Conservation (phyloP, 2,329 filamentous ascomycete genomes). For the Aspergillus ochraceoroseus region DNA sequence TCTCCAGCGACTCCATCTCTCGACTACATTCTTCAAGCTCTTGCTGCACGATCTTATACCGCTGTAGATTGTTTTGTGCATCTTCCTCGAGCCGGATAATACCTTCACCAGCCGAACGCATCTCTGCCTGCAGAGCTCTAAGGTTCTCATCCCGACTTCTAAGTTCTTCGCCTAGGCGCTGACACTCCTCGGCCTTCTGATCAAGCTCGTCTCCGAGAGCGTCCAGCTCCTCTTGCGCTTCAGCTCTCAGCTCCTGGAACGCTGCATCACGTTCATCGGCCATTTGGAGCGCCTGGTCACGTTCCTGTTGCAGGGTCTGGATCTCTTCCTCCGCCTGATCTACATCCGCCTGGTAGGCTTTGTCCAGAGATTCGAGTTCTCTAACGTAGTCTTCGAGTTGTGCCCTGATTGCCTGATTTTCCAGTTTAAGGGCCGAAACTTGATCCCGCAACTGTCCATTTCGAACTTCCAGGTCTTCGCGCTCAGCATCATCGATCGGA, state of each 20-base stretch:
- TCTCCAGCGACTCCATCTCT: constrained; percentile 80
- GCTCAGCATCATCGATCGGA: constrained; percentile 65
- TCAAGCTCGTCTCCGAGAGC: constrained; percentile 61
- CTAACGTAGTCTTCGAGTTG: constrained; percentile 74
- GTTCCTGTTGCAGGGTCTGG: constrained; percentile 71
- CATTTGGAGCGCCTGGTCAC: constrained; percentile 75
- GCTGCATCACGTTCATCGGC: constrained; percentile 59
- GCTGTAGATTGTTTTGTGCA: constrained; percentile 68
- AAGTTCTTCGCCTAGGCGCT: constrained; percentile 65
- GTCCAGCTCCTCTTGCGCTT: constrained; percentile 58
- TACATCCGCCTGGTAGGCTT: constrained; percentile 72
- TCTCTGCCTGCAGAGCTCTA: constrained; percentile 84
- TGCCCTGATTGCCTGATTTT: constrained; percentile 81
- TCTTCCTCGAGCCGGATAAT: constrained; percentile 86
- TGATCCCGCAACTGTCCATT: constrained; percentile 80
- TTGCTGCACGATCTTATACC: constrained; percentile 75
- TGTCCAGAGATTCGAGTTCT: constrained; percentile 70
- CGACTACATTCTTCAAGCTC: constrained; percentile 78
- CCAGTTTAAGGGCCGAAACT: constrained; percentile 76
- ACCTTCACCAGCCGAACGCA: constrained; percentile 84
- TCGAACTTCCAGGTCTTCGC: constrained; percentile 79
- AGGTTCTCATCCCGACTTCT: constrained; percentile 79
- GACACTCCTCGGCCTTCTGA: constrained; percentile 64
- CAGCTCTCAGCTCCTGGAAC: constrained; percentile 50
- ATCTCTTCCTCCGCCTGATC: constrained; percentile 75